Conservation (phyloP, 768 basidiomycete species). For the Calocybe indica region DNA sequence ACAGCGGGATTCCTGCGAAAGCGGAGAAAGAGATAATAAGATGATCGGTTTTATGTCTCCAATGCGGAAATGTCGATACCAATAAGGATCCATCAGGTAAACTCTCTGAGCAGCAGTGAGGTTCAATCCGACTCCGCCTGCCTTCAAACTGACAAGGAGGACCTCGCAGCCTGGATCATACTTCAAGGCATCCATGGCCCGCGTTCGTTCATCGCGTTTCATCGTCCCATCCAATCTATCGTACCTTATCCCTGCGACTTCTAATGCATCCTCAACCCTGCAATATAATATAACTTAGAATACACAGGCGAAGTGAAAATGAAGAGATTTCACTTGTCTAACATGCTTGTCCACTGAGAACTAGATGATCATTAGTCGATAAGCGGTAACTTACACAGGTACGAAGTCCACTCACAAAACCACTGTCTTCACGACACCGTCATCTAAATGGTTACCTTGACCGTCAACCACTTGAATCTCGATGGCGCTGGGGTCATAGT, state of each 20-base stretch:
- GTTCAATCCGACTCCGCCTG: constrained; percentile 96
- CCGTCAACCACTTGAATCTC: constrained; percentile 77
- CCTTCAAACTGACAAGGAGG: constrained; percentile 90
- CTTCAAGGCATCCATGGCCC: constrained; percentile 90
- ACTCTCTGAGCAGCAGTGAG: constrained; percentile 91
- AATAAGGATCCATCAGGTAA: constrained; percentile 97
- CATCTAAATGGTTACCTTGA: constrained; percentile 64
- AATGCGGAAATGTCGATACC: constrained; percentile 39
- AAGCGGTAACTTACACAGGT: constrained; percentile 7
- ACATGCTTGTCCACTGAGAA: constrained; percentile 93
- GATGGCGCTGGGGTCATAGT: constrained; percentile 73
- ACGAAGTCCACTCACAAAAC: constrained; percentile 73
- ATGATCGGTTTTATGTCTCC: not conserved
- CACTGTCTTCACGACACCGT: constrained; percentile 79
- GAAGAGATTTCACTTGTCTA: constrained; percentile 62
- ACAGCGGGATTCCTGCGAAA: constrained; percentile 84
- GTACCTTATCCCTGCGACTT: constrained; percentile 76
- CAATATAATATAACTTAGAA: constrained; percentile 7
- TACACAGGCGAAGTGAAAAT: not conserved
- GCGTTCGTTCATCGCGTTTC: constrained; percentile 90
- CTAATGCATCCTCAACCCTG: constrained; percentile 87
- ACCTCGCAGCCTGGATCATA: constrained; percentile 89
- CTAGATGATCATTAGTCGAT: constrained; percentile 30
- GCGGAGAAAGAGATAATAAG: constrained; percentile 1
- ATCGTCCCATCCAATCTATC: constrained; percentile 96